Evolutionary conservation across 164 flowering plant species (phyloP).

Genomic region (Piper betle): DNA sequence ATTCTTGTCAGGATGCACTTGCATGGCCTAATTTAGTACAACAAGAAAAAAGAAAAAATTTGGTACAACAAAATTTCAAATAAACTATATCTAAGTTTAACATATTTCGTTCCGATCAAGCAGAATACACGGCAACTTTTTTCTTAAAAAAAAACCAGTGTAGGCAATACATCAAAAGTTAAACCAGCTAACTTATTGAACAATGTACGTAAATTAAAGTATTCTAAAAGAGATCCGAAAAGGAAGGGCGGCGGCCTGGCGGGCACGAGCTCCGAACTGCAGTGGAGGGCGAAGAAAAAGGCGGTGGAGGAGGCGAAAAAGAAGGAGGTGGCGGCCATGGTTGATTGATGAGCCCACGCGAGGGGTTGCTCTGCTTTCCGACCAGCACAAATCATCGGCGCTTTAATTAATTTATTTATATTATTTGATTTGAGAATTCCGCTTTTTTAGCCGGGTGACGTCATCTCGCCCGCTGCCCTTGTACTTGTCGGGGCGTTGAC

Average conservation of each 20-base stretch:
- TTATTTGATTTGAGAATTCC: neutral
- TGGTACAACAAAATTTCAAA: too few relatives aligned
- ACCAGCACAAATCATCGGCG: too few relatives aligned
- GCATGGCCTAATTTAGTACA: constrained; percentile 53
- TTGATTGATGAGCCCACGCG: constrained; percentile 3
- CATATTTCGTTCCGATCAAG: too few relatives aligned
- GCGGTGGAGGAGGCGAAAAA: neutral
- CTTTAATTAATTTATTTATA: too few relatives aligned
- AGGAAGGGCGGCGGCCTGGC: neutral
- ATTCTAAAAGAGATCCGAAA: neutral
- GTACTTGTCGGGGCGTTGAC: too few relatives aligned
- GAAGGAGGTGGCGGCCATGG: constrained; percentile 1
- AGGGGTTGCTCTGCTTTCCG: constrained; percentile 5
- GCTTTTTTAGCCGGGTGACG: neutral
- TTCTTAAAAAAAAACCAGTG: too few relatives aligned
- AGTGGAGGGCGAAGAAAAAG: neutral
- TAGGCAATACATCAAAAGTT: too few relatives aligned
- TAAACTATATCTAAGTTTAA: too few relatives aligned
- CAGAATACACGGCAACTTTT: too few relatives aligned
- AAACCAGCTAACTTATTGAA: too few relatives aligned
- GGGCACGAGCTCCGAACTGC: neutral
- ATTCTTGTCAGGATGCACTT: constrained; percentile 93
- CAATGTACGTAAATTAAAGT: too few relatives aligned
- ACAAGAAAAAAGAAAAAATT: too few relatives aligned
- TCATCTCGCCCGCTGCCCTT: neutral